phyloP scores from a whole-genome alignment of 75 land plant genomes.

The Adiantum capillusveneris region DNA sequence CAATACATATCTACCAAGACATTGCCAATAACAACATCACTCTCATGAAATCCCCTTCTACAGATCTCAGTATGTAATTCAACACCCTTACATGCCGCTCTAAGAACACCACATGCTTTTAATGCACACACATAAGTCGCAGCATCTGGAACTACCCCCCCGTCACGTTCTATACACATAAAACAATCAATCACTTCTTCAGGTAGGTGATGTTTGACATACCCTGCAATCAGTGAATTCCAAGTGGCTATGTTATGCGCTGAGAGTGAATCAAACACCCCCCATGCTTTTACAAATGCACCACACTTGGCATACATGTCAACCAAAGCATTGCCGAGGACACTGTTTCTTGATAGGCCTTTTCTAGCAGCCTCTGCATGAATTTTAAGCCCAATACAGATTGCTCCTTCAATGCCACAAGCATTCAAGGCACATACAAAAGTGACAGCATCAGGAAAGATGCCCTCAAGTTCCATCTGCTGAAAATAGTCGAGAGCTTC shows the following conservation, averaged over 20 bases:
- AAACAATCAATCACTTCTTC: constrained; percentile 21
- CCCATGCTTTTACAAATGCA: constrained; percentile 22
- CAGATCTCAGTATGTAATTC: not conserved
- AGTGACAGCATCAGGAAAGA: constrained; percentile 22
- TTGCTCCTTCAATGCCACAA: constrained; percentile 20
- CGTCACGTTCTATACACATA: constrained; percentile 14
- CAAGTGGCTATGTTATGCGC: constrained; percentile 23
- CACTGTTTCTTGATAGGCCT: constrained; percentile 1
- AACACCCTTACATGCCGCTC: not conserved
- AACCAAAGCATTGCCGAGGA: constrained; percentile 34
- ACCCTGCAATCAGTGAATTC: constrained; percentile 40
- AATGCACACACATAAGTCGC: not conserved
- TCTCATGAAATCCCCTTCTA: constrained; percentile 5
- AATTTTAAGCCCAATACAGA: constrained; percentile 19
- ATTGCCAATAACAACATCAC: constrained; percentile 25
- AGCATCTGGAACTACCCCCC: constrained; percentile 4
- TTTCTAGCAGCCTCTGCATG: constrained; percentile 14
- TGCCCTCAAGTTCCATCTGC: constrained; percentile 20
- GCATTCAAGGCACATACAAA: constrained; percentile 13
- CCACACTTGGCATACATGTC: constrained; percentile 48
- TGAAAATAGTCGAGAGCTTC: constrained; percentile 23
- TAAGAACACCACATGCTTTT: not conserved
- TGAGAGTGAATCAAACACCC: constrained; percentile 27
- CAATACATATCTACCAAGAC: constrained; percentile 24
- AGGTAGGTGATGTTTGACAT: constrained; percentile 22